Evolutionary conservation across 2,329 filamentous ascomycete genomes (phyloP), one percentile per base, ranked within the genome.

Genomic region (Diaporthe vexans): DNA sequence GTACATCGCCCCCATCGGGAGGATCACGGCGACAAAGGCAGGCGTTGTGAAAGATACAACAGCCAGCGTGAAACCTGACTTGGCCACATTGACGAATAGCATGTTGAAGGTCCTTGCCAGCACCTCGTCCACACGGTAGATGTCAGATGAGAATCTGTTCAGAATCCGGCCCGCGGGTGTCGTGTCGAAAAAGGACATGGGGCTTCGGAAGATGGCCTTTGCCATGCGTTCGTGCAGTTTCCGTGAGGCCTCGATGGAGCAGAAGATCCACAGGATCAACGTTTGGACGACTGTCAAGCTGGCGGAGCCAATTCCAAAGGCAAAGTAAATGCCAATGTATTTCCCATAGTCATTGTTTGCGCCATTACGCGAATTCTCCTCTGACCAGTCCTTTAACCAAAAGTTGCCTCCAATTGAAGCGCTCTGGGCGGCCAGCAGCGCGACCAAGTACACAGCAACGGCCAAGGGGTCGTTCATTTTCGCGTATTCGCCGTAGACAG

Each of bases 151-250:
- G 83, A 99, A 99, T 72, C 97, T 91, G 83, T 99, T 99, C 75
- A 99, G 87, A 79, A 99, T 98, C 73, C 97, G 92, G n/a, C 97
- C 97, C 76, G 95, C 93, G 3, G 97, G 97, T 1, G 97, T 99
- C 0, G 95, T 98, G 82, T 99, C 97, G 79, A 99, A 99, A 85
- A 99, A 99, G 79, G 92, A 97, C 97, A 99, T 99, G 72, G 97
- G 97, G 51, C 95, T 97, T 78, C 97, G 91, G 89, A 99, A 99
- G 79, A 98, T 98, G 24, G 97, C 95, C 79, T 94, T 97, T 57
- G 96, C 96, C 97, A 99, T 98, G 77, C 94, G 90, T 85, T 98
- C 97, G 82, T 99, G 97, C 73, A 99, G 89, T 85, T 98, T 99
- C 76, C 97, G 91, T 26, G 96, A 98, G 68, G 97, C 97, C 91